Evolutionary conservation across 441 rosid species (phyloP).

Genomic region (Capsella rubella): DNA sequence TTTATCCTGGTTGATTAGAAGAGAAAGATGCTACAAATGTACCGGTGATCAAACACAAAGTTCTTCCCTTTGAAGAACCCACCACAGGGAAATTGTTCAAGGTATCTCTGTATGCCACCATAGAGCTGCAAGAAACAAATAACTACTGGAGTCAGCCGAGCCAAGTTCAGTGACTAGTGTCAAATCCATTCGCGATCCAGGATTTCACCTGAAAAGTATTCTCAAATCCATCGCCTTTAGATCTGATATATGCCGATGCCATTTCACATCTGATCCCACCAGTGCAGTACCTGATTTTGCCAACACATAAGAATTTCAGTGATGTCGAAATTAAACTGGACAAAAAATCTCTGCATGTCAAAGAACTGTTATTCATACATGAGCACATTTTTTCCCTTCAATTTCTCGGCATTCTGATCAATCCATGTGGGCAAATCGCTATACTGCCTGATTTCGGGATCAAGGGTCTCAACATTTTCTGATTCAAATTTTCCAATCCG

Average conservation of each 20-base stretch:
- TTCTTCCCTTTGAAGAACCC: constrained; percentile 94
- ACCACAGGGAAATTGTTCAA: constrained; percentile 89
- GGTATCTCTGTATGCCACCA: constrained; percentile 95
- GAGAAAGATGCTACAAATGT: constrained; percentile 36
- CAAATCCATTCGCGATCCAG: constrained; percentile 30
- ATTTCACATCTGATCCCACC: constrained; percentile 98
- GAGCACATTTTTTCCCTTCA: constrained; percentile 76
- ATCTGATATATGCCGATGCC: constrained; percentile 92
- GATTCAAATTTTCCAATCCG: constrained; percentile 82
- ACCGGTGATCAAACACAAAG: constrained; percentile 96
- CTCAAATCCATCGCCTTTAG: constrained; percentile 88
- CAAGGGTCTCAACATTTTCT: constrained; percentile 74
- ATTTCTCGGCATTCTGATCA: constrained; percentile 67
- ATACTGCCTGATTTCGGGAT: constrained; percentile 87
- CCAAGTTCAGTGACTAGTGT: constrained; percentile 11
- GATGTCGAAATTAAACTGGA: not conserved
- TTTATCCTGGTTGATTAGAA: not conserved
- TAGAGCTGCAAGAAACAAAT: constrained; percentile 63
- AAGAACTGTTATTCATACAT: constrained; percentile 56
- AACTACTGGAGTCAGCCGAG: constrained; percentile 29
- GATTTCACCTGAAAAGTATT: constrained; percentile 79
- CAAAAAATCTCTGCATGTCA: constrained; percentile 14
- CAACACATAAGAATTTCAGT: constrained; percentile 27
- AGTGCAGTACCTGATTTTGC: constrained; percentile 81
- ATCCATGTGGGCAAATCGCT: constrained; percentile 93